A percentile compares a stretch with the other conserved stretches of the same genome.
Conservation (phyloP, 108 stramenopile species). For the Epithemia pelagica region DNA sequence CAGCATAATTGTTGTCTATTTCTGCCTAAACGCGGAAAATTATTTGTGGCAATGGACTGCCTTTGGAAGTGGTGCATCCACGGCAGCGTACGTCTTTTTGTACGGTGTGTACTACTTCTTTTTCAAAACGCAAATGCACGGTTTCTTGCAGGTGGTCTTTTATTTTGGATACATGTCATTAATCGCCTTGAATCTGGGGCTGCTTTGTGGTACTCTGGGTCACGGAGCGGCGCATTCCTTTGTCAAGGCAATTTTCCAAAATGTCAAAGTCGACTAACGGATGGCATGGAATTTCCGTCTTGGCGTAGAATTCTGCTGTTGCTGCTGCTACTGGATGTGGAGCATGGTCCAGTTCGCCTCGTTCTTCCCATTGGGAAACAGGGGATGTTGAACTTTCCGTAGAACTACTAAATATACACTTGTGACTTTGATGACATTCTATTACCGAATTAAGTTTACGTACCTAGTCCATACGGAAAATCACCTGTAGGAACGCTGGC, state of each 20-base stretch:
- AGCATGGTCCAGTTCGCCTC: too few relatives aligned
- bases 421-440: too few relatives aligned
- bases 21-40: conserved; percentile 94
- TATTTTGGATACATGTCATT: conserved; percentile 94
- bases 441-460: too few relatives aligned
- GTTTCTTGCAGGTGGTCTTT: conserved; percentile 88
- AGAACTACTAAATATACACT: too few relatives aligned
- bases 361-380: too few relatives aligned
- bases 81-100: conserved; percentile 91
- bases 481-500: too few relatives aligned
- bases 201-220: conserved; percentile 86
- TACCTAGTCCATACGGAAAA: too few relatives aligned
- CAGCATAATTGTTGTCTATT: conserved; percentile 96
- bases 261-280: conserved; percentile 90
- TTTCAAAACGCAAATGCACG: conserved; percentile 96
- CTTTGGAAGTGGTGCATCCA: conserved; percentile 86
- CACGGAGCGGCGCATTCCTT: conserved; percentile 78
- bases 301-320: too few relatives aligned
- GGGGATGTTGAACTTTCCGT: too few relatives aligned
- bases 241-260: conserved; percentile 84
- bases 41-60: conserved; percentile 99
- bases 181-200: conserved; percentile 65
- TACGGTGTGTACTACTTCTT: conserved; percentile 97
- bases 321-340: too few relatives aligned
- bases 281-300: too few relatives aligned